These are phyloP conservation scores for Myxozyma sirexii DNA, from an alignment of 805 yeast species.

Conservation along the genomic window DNA sequence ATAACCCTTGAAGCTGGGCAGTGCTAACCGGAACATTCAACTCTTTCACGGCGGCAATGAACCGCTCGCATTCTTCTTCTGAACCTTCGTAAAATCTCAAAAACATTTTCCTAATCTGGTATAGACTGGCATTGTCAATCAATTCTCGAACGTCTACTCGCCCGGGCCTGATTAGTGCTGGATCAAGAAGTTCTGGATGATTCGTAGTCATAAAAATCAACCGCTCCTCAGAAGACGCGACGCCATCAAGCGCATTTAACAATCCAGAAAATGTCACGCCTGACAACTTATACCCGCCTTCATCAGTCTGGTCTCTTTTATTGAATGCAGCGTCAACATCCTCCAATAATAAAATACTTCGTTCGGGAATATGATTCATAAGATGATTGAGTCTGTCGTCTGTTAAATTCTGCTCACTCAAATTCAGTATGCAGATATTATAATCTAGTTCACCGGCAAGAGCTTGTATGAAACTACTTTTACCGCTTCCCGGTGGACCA, in stretches of 20 bases:
- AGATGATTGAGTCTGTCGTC: constrained; percentile 93
- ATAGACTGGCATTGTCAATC: constrained; percentile 82
- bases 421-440: constrained; percentile 88
- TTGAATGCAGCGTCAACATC: constrained; percentile 97
- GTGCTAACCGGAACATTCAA: constrained; percentile 71
- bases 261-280: constrained; percentile 96
- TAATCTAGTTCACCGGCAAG: constrained; percentile 95
- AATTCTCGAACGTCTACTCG: constrained; percentile 83
- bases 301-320: constrained; percentile 72
- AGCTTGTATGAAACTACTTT: constrained; percentile 94
- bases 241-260: constrained; percentile 93
- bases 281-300: constrained; percentile 68
- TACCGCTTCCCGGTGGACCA: constrained; percentile 98
- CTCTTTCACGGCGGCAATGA: constrained; percentile 51
- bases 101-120: constrained; percentile 84
- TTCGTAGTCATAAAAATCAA: constrained; percentile 98
- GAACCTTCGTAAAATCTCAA: constrained; percentile 74
- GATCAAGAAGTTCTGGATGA: constrained; percentile 91
- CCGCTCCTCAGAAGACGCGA: constrained; percentile 95
- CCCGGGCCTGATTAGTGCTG: constrained; percentile 93
- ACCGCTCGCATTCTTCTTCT: constrained; percentile 47
- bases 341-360: constrained; percentile 82
- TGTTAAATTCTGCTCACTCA: constrained; percentile 87
- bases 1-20: constrained; percentile 93
- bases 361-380: constrained; percentile 93